Evolutionary conservation across 2,329 filamentous ascomycete genomes (phyloP).

Genomic region (Ascochyta rabiei): DNA sequence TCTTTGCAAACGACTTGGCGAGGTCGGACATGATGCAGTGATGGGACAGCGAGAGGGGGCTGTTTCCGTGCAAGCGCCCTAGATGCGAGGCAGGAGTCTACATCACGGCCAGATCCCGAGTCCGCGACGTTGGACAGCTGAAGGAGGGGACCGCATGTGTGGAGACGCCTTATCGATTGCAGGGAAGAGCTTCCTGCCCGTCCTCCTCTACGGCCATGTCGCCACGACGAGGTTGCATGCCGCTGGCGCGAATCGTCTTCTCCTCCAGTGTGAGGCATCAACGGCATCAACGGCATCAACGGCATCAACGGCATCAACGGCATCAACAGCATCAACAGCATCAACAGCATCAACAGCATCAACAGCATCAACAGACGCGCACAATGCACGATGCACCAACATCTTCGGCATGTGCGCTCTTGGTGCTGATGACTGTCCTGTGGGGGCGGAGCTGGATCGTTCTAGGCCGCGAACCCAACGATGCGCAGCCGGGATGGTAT

Average conservation of each 20-base stretch:
- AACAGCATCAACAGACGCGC: not conserved
- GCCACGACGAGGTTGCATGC: constrained; percentile 1
- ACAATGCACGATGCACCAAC: not conserved
- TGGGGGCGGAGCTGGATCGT: constrained; percentile 3
- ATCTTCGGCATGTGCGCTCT: not conserved
- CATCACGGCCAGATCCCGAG: not conserved
- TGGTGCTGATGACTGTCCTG: not conserved
- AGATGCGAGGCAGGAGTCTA: not conserved
- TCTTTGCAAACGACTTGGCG: constrained; percentile 78
- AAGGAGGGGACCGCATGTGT: constrained; percentile 13
- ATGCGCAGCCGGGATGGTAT: constrained; percentile 15
- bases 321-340: too few species aligned
- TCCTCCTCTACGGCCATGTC: constrained; percentile 4
- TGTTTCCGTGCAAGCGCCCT: not conserved
- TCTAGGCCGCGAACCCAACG: constrained; percentile 15
- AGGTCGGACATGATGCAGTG: constrained; percentile 74
- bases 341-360: too few species aligned
- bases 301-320: too few species aligned
- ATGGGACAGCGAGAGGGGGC: not conserved
- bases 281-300: too few species aligned
- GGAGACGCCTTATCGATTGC: constrained; percentile 17
- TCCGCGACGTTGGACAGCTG: constrained; percentile 9
- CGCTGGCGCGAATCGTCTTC: not conserved
- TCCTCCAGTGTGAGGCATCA: not conserved
- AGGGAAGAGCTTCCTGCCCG: constrained; percentile 16